These are phyloP conservation scores for Echinochloa phyllopogon DNA, from an alignment of 176 grass and related monocot species.

Conservation along the genomic window DNA sequence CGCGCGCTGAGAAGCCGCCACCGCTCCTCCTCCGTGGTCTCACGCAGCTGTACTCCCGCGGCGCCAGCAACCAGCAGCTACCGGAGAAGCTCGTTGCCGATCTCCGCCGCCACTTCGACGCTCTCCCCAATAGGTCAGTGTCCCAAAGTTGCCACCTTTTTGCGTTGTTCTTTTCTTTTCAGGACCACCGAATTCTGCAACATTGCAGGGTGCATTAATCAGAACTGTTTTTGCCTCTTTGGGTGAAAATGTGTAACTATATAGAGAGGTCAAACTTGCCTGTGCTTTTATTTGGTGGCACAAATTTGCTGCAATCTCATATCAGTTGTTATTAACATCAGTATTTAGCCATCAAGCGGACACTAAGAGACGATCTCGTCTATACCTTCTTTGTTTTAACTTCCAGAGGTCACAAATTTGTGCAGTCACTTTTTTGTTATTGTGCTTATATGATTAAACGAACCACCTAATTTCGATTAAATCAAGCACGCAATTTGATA, in stretches of 20 bases:
- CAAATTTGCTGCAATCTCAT: conserved; percentile 13
- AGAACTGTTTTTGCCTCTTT: neutral
- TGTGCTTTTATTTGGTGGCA: neutral
- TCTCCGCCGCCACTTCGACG: conserved; percentile 92
- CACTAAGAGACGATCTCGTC: neutral
- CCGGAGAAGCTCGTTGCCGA: conserved; percentile 91
- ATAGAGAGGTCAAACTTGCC: neutral
- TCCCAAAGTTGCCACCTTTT: conserved; percentile 3
- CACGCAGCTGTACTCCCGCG: conserved; percentile 75
- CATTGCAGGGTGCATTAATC: neutral
- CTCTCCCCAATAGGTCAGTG: conserved; percentile 84
- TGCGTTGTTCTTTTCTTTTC: neutral
- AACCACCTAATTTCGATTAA: neutral
- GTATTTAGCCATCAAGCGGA: neutral
- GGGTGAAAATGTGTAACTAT: neutral
- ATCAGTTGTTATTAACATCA: neutral
- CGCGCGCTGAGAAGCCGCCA: conserved; percentile 59
- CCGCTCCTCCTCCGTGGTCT: conserved; percentile 69
- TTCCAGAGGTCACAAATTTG: neutral
- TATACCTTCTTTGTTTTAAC: neutral
- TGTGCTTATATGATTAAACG: conserved; percentile 5
- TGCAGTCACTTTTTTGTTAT: conserved; percentile 14
- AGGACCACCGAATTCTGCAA: conserved; percentile 14
- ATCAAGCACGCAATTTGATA: conserved; percentile 12
- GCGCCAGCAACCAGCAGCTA: conserved; percentile 59